These are phyloP conservation scores for Saksenaea oblongispora DNA, from an alignment of 371 early-diverging fungal species.

Conservation along the genomic window DNA sequence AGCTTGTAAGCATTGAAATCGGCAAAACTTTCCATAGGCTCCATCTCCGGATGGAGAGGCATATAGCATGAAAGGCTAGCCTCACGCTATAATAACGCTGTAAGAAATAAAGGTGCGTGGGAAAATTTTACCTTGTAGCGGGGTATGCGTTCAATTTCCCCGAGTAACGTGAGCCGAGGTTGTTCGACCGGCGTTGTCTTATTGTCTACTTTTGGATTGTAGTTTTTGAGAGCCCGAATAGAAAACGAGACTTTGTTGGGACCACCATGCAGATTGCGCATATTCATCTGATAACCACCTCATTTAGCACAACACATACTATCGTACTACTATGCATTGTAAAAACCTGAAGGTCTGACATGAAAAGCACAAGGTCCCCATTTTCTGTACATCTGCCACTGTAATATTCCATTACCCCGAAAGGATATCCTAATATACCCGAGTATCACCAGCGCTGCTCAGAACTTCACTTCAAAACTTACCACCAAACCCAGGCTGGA, in stretches of 20 bases:
- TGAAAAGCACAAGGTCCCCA: conserved; percentile 48
- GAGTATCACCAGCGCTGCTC: conserved; percentile 7
- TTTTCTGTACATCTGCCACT: conserved; percentile 42
- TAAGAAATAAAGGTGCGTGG: background rate
- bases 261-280: conserved; percentile 32
- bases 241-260: conserved; percentile 31
- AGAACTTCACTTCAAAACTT: background rate
- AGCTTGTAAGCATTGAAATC: conserved; percentile 57
- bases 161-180: conserved; percentile 54
- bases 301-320: background rate
- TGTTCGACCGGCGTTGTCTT: conserved; percentile 41
- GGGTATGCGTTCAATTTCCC: conserved; percentile 35
- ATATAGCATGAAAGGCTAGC: background rate
- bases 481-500: conserved; percentile 14
- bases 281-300: conserved; percentile 32
- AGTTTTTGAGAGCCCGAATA: conserved; percentile 33
- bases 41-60: background rate
- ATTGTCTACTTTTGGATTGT: conserved; percentile 27
- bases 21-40: conserved; percentile 33
- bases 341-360: conserved; percentile 44
- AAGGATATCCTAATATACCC: conserved; percentile 45
- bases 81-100: background rate
- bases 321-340: conserved; percentile 9
- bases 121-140: conserved; percentile 27
- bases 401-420: conserved; percentile 61